Conservation (phyloP, 202 grass and related monocot genomes). For the Schoenoplectus tabernaemontani region DNA sequence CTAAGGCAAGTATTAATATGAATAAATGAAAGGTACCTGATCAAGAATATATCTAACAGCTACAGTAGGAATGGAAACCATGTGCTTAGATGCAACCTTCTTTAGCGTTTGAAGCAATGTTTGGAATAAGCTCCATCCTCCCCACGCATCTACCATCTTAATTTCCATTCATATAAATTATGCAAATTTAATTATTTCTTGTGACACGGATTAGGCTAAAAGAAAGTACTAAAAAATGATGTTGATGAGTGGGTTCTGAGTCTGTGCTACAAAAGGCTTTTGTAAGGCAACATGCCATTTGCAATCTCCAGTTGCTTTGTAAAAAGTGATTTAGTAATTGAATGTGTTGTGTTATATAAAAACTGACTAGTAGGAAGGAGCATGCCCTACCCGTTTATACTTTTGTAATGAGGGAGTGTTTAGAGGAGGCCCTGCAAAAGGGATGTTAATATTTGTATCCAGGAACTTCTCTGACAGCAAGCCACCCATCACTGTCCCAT, state of each 20-base stretch:
- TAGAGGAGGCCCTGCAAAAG: slow-evolving; percentile 84
- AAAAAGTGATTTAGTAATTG: neutral
- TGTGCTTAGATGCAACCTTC: slow-evolving; percentile 78
- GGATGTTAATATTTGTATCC: slow-evolving; percentile 78
- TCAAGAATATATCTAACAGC: slow-evolving; percentile 89
- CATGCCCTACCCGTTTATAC: slow-evolving; percentile 72
- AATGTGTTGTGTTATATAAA: neutral
- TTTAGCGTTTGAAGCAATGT: slow-evolving; percentile 72
- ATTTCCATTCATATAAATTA: slow-evolving; percentile 5
- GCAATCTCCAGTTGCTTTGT: neutral
- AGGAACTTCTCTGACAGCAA: slow-evolving; percentile 93
- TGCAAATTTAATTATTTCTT: neutral
- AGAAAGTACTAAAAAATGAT: neutral
- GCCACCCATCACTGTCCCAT: slow-evolving; percentile 94
- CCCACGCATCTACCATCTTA: slow-evolving; percentile 97
- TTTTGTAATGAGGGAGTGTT: slow-evolving; percentile 93
- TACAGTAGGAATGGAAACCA: slow-evolving; percentile 67
- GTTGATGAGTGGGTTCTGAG: neutral
- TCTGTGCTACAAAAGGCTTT: neutral
- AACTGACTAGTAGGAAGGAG: neutral
- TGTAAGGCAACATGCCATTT: neutral
- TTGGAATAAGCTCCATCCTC: slow-evolving; percentile 92
- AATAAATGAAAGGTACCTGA: slow-evolving; percentile 41
- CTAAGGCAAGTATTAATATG: neutral
- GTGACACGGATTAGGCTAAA: neutral